A percentile compares a stretch with the other conserved stretches of the same genome.
Conservation (phyloP, 768 basidiomycete species). For the Boletus tylopilopsis region DNA sequence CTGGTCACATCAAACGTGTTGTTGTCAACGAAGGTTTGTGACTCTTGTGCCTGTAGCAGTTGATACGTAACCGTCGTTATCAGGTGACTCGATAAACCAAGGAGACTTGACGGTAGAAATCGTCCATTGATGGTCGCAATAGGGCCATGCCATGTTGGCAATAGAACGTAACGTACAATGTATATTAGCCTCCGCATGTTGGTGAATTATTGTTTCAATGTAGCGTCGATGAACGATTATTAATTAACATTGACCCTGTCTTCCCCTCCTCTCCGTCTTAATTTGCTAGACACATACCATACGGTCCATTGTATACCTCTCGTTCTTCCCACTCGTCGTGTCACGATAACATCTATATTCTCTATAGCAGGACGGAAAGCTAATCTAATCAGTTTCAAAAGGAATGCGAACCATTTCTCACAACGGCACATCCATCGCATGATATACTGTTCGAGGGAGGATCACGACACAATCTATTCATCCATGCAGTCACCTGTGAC, state of each 20-base stretch:
- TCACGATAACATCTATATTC: neutral
- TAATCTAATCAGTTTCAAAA: neutral
- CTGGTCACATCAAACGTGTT: conserved; percentile 93
- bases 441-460: neutral
- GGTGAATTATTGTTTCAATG: neutral
- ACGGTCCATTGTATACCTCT: too few species aligned
- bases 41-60: neutral
- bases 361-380: neutral
- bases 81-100: conserved; percentile 92
- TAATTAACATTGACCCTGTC: neutral
- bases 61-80: conserved; percentile 6
- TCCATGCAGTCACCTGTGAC: neutral
- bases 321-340: too few species aligned
- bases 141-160: conserved; percentile 7
- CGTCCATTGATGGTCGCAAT: conserved; percentile 46
- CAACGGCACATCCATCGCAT: too few species aligned
- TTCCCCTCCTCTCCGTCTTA: too few species aligned
- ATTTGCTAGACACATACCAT: too few species aligned
- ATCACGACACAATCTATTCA: conserved; percentile 1
- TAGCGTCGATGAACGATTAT: too few species aligned
- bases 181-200: conserved; percentile 15
- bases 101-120: conserved; percentile 92
- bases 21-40: conserved; percentile 77
- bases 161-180: conserved; percentile 19
- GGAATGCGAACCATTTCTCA: too few species aligned